These are phyloP conservation scores for Fusarium nanum DNA, from an alignment of 2,329 filamentous ascomycete species.

Conservation along the genomic window DNA sequence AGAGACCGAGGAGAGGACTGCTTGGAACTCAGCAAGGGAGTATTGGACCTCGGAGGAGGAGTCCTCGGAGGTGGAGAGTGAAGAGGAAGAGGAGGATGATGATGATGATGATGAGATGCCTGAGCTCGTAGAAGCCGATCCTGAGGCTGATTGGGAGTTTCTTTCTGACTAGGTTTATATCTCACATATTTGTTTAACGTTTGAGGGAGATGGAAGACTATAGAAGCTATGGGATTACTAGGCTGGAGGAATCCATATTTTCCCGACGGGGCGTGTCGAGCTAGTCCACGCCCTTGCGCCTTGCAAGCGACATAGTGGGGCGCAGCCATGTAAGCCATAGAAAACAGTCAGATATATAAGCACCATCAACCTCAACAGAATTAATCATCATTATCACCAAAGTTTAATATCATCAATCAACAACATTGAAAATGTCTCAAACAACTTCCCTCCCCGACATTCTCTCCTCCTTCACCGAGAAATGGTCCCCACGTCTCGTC, in stretches of 20 bases:
- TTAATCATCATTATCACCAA: too few species aligned
- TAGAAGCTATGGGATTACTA: not conserved
- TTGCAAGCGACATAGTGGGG: slow-evolving; percentile 18
- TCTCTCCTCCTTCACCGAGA: slow-evolving; percentile 46
- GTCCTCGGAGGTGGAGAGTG: too few species aligned
- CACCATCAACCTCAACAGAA: not conserved
- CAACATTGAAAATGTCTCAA: slow-evolving; percentile 11
- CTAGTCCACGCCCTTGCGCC: slow-evolving; percentile 20
- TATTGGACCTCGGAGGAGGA: too few species aligned
- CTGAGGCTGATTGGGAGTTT: not conserved
- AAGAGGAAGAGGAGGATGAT: not conserved
- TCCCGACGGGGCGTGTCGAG: not conserved
- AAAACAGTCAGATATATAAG: not conserved
- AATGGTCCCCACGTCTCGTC: slow-evolving; percentile 50
- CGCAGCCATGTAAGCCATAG: not conserved
- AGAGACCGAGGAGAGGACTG: too few species aligned
- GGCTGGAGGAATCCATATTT: too few species aligned
- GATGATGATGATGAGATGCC: not conserved
- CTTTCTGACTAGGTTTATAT: not conserved
- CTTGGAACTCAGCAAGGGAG: too few species aligned
- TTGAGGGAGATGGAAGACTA: not conserved
- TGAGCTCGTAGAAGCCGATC: not conserved
- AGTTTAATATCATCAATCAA: accelerated
- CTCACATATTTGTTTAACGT: accelerated
- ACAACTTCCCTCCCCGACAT: slow-evolving; percentile 43